Conservation (phyloP, 2,329 filamentous ascomycete species). For the Paramyrothecium sp. region DNA sequence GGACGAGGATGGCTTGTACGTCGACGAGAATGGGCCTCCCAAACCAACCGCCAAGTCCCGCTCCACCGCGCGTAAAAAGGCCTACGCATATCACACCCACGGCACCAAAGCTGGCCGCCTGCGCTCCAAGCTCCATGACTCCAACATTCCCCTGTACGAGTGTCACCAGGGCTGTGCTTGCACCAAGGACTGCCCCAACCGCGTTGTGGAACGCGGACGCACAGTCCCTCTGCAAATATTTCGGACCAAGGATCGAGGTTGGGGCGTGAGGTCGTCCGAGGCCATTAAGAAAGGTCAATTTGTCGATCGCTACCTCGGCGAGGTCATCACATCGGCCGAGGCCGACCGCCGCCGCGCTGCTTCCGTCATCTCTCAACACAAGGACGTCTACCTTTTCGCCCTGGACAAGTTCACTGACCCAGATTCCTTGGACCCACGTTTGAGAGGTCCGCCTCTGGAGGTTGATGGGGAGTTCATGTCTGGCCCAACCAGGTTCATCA, state of each 20-base stretch:
- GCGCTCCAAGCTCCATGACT: conserved; percentile 48
- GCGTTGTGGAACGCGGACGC: conserved; percentile 73
- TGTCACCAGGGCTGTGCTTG: conserved; percentile 74
- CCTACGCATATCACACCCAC: conserved; percentile 64
- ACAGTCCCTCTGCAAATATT: conserved; percentile 74
- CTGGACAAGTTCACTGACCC: conserved; percentile 76
- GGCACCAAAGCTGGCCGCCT: conserved; percentile 53
- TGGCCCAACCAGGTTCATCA: conserved; percentile 78
- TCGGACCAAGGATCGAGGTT: conserved; percentile 69
- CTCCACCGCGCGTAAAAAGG: conserved; percentile 24
- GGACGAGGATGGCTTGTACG: conserved; percentile 13
- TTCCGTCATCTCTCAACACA: conserved; percentile 56
- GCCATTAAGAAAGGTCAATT: conserved; percentile 72
- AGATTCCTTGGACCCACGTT: conserved; percentile 52
- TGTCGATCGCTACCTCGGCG: conserved; percentile 76
- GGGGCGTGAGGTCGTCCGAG: conserved; percentile 68
- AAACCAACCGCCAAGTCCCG: neutral
- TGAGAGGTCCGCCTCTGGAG: conserved; percentile 56
- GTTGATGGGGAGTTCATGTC: conserved; percentile 75
- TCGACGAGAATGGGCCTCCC: conserved; percentile 33
- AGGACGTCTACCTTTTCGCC: conserved; percentile 76
- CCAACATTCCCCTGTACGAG: conserved; percentile 70
- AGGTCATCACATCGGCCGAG: conserved; percentile 63
- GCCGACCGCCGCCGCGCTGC: conserved; percentile 62
- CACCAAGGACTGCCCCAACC: conserved; percentile 63